These are phyloP conservation scores for Protostelium mycophagum DNA, from an alignment of 78 protist genomes.

Conservation along the genomic window DNA sequence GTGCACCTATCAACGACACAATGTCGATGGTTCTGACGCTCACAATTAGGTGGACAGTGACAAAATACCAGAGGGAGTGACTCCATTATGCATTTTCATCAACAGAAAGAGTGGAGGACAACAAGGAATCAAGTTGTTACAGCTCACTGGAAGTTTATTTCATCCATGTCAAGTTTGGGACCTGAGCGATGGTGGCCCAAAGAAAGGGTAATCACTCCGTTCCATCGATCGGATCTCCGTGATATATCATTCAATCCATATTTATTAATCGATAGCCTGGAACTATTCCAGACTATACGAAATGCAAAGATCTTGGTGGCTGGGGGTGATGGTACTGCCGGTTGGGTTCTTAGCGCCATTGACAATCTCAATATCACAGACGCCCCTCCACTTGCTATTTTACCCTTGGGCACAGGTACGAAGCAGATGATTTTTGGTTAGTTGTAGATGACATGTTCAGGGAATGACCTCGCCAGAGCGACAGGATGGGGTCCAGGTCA, in stretches of 20 bases:
- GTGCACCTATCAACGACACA: no score
- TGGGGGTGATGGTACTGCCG: slow-evolving; percentile 51
- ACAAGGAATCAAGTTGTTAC: slow-evolving; percentile 1
- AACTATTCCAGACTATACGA: background rate
- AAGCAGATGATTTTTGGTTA: no score
- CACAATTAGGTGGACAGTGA: background rate
- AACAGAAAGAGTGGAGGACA: slow-evolving; percentile 22
- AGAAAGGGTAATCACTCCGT: background rate
- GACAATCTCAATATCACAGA: background rate
- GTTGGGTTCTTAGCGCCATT: slow-evolving; percentile 22
- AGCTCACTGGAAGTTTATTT: background rate
- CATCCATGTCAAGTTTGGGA: slow-evolving; percentile 10
- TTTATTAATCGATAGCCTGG: slow-evolving; percentile 1
- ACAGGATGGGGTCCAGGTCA: slow-evolving; percentile 21
- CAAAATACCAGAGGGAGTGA: background rate
- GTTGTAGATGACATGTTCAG: no score
- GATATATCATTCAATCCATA: background rate
- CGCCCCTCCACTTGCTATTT: slow-evolving; percentile 4
- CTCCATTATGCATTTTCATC: background rate
- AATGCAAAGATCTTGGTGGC: background rate
- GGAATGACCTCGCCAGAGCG: slow-evolving; percentile 32
- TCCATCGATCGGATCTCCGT: background rate
- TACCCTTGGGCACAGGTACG: slow-evolving; percentile 45
- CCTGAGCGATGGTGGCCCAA: slow-evolving; percentile 9
- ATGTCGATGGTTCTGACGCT: no score